Base-by-base conservation (phyloP, 1,284 basidiomycete species). In the Irpex rosettiformis region DNA sequence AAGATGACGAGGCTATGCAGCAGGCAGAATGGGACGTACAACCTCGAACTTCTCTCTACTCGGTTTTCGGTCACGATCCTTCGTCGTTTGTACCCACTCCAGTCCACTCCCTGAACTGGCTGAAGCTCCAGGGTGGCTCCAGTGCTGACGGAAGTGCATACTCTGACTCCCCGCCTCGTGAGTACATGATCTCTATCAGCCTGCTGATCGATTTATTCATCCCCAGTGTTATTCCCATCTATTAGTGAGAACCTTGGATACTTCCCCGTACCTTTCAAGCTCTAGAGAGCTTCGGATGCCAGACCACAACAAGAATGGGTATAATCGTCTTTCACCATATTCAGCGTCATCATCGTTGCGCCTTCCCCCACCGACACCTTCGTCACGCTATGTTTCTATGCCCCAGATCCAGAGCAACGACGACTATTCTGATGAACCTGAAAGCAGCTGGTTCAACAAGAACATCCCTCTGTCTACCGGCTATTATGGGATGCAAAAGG, bases 311-410 rank as follows among this genome's bases (percentile, higher is more conserved):
- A 51, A 56, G 21, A 28, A 51, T 1, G 29, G 21, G 21, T 56
- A 51, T 30, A 29, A 24, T 33, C 55, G 55, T 49, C 55, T 18
- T 47, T 37, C 55, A 45, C 45, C 24, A 49, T 56, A 47, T 56
- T 29, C 55, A 30, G 27, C 55, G 29, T 28, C 45, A 5, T 24
- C 24, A 7, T 29, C 55, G 33, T 29, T 25, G 27, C 48, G 55
- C 28, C 43, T 56, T 49, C 43, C 43, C 8, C 43, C 43, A 10
- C 43, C 43, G 10, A 47, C 43, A 10, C 43, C 43, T 3, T 47
- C 43, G 2, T 24, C 43, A 8, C 43, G 43, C 18, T 47, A 47
- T 47, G 22, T 47, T 47, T 47, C 43, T 8, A 47, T 47, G 43
- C 43, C 43, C 6, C 43, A 47, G 18, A 47, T 47, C 18, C 43